Evolutionary conservation across 1,139 yeast genomes (phyloP).

Genomic region (Meyerozyma sp.): DNA sequence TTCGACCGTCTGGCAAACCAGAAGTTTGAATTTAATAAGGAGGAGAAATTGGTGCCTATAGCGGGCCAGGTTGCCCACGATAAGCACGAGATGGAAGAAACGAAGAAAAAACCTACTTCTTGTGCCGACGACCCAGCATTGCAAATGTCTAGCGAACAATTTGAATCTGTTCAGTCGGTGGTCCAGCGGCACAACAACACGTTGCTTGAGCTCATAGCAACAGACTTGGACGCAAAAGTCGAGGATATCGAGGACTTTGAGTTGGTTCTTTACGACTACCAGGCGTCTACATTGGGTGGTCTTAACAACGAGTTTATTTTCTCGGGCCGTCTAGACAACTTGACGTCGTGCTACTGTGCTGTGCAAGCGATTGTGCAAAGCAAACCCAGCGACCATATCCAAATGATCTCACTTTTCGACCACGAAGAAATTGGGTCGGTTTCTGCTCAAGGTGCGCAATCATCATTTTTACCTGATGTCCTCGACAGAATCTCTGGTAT

Average conservation of each 20-base stretch:
- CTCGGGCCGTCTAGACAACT: constrained; percentile 90
- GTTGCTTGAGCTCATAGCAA: constrained; percentile 63
- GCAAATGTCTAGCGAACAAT: constrained; percentile 47
- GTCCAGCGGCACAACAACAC: constrained; percentile 73
- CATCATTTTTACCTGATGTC: constrained; percentile 79
- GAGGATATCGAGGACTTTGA: constrained; percentile 82
- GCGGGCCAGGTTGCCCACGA: constrained; percentile 59
- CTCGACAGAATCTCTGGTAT: constrained; percentile 59
- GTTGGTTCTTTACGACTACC: constrained; percentile 80
- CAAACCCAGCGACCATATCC: constrained; percentile 46
- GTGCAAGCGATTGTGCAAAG: constrained; percentile 65
- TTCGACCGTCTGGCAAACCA: constrained; percentile 70
- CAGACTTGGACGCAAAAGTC: constrained; percentile 46
- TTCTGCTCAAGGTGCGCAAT: constrained; percentile 96
- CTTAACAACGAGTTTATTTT: constrained; percentile 85
- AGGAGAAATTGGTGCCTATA: constrained; percentile 80
- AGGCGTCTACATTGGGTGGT: constrained; percentile 80
- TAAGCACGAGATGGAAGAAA: constrained; percentile 16
- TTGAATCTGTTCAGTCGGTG: constrained; percentile 60
- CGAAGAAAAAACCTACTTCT: constrained; percentile 20
- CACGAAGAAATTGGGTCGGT: constrained; percentile 94
- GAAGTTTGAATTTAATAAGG: constrained; percentile 87
- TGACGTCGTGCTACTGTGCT: constrained; percentile 81
- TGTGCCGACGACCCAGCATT: constrained; percentile 43
- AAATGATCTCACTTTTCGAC: constrained; percentile 77